phyloP scores from a whole-genome alignment of 108 stramenopile genomes.

The Epipyxis sp. region DNA sequence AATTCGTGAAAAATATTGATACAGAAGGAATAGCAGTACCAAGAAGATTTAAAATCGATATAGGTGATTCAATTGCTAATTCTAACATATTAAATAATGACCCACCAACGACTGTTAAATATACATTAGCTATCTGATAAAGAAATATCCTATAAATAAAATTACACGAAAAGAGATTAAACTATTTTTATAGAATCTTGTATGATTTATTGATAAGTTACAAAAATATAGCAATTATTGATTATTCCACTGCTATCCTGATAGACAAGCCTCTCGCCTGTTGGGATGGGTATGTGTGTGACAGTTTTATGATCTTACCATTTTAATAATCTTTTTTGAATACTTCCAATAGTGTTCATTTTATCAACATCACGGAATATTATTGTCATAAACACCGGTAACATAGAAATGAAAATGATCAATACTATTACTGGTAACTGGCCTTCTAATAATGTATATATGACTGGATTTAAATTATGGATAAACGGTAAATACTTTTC shows the following conservation, averaged over 20 bases:
- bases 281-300: no score
- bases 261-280: no score
- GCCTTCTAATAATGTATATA: constrained; percentile 14
- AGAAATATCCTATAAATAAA: constrained; percentile 2
- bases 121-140: constrained; percentile 32
- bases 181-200: no score
- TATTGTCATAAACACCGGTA: background rate
- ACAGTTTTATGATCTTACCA: no score
- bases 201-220: no score
- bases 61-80: background rate
- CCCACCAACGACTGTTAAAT: constrained; percentile 3
- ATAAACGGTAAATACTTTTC: constrained; percentile 23
- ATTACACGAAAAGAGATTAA: no score
- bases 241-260: no score
- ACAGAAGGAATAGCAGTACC: background rate
- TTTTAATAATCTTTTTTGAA: constrained; percentile 10
- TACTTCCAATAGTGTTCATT: background rate
- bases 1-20: constrained; percentile 29
- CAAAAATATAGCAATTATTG: no score
- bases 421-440: constrained; percentile 22
- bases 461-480: background rate
- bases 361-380: background rate
- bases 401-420: constrained; percentile 21
- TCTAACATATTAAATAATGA: background rate
- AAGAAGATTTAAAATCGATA: background rate